Base-by-base conservation (phyloP, 2,329 filamentous ascomycete genomes). In the Paracamarosporium sp. region DNA sequence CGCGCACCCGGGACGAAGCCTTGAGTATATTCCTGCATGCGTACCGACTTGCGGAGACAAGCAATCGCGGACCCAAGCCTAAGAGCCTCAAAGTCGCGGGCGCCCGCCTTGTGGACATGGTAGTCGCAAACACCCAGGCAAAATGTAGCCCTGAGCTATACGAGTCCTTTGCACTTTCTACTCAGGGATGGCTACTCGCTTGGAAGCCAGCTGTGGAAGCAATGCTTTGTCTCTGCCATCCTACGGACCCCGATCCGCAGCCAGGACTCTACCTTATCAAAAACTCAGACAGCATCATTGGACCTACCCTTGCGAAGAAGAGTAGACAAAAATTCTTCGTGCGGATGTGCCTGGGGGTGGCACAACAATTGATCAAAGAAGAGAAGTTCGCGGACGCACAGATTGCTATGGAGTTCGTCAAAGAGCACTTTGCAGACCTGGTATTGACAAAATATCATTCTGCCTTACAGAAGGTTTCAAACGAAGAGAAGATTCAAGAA, bases 221-320 rank as follows among this genome's bases (percentile, higher is more conserved):
- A 0, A 68, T 73, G 56, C 56, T 76, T 11, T 71, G 63, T 57
- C 57, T 76, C 7, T 65, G 72, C 43, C 71, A 75, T 47, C 74
- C 74, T 15, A 63, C 61, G 5, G 31, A 58, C 5, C 59, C 57
- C 5, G 67, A 56, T 20, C 58, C 67, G 11, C 25, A 44, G 11
- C 64, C 67, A 13, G 70, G 64, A 20, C 59, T 75, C 9, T 40
- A 44, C 4, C 70, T 69, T 50, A 65, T 76, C n/a, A 50, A 64
- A 24, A 59, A 69, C 28, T 60, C 66, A 8, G 20, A 61, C 12
- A 68, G 67, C 13, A 64, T 66, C 25, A 46, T 62, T 33, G 50
- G 41, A 17, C 57, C 57, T 43, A 60, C 61, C 12, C 31, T 55
- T 2, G 45, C 54, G 6, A 57, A 51, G 13, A 50, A 52, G 31